phyloP scores from a whole-genome alignment of 2,329 filamentous ascomycete genomes.

The Purpureocillium takamizusanense region DNA sequence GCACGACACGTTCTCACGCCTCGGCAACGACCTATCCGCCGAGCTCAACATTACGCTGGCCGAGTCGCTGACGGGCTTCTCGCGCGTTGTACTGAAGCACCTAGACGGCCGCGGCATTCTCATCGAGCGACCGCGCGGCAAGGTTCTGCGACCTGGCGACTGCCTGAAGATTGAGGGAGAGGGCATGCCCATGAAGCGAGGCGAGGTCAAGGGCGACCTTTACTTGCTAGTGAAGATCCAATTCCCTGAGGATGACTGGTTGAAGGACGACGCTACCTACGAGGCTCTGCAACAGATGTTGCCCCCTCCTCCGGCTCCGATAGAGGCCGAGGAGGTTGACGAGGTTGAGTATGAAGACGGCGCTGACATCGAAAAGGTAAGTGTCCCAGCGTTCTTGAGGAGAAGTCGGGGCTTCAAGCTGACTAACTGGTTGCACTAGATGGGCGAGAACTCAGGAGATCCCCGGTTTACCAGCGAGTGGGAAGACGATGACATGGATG shows the following conservation, averaged over 20 bases:
- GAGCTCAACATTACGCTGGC: slow-evolving; percentile 72
- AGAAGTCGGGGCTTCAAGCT: too few species aligned
- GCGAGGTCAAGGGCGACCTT: slow-evolving; percentile 75
- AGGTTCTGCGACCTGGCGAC: slow-evolving; percentile 74
- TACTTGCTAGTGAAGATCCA: slow-evolving; percentile 79
- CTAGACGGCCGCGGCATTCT: slow-evolving; percentile 88
- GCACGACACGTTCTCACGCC: slow-evolving; percentile 74
- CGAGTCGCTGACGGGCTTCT: slow-evolving; percentile 83
- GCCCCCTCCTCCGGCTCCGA: slow-evolving; percentile 51
- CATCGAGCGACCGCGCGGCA: slow-evolving; percentile 69
- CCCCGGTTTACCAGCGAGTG: slow-evolving; percentile 56
- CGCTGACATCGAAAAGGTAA: slow-evolving; percentile 70
- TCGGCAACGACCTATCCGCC: slow-evolving; percentile 76
- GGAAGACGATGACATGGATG: slow-evolving; percentile 64
- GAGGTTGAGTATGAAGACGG: slow-evolving; percentile 83
- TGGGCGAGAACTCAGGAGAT: slow-evolving; percentile 64
- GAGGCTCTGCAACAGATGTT: slow-evolving; percentile 66
- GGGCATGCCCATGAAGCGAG: slow-evolving; percentile 89
- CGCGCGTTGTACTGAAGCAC: slow-evolving; percentile 81
- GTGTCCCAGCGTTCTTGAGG: too few species aligned
- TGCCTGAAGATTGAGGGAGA: slow-evolving; percentile 79
- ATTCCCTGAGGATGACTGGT: slow-evolving; percentile 84
- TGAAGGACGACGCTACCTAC: slow-evolving; percentile 61
- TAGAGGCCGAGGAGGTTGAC: slow-evolving; percentile 68
- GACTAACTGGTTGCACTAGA: slow-evolving; percentile 29